phyloP scores from a whole-genome alignment of 352 stramenopile genomes.

The Globisporangium abappressorium region DNA sequence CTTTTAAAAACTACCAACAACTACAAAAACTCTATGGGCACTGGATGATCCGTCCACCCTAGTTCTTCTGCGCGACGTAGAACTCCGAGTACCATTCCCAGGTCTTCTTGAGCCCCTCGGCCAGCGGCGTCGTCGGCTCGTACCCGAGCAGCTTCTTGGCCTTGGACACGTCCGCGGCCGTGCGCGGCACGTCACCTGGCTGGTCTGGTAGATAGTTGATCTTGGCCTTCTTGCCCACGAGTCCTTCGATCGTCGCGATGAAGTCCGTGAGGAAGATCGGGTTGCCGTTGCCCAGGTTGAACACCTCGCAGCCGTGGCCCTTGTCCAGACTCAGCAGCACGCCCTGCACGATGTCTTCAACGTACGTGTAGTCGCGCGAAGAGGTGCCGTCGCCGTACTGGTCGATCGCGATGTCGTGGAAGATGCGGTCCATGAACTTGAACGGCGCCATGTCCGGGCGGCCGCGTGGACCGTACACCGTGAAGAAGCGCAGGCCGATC shows the following conservation, averaged over 20 bases:
- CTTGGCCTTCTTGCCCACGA: constrained; percentile 92
- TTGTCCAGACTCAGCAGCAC: constrained; percentile 81
- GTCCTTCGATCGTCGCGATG: constrained; percentile 93
- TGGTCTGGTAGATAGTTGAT: constrained; percentile 95
- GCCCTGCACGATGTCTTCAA: constrained; percentile 97
- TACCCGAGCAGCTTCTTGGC: constrained; percentile 94
- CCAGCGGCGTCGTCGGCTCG: constrained; percentile 90
- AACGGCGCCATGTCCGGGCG: constrained; percentile 77
- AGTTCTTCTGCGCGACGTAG: constrained; percentile 28
- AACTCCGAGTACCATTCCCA: constrained; percentile 92
- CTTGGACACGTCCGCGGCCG: constrained; percentile 96
- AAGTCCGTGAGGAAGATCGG: constrained; percentile 94
- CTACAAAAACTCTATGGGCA: background rate
- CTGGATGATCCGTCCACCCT: background rate
- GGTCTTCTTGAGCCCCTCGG: constrained; percentile 91
- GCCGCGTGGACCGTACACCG: constrained; percentile 95
- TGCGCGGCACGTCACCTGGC: constrained; percentile 95
- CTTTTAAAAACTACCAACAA: background rate
- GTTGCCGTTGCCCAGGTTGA: constrained; percentile 95
- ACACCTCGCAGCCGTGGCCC: constrained; percentile 91
- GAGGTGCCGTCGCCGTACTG: constrained; percentile 97
- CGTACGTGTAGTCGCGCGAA: constrained; percentile 98
- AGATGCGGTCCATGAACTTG: constrained; percentile 19
- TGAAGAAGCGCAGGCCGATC: constrained; percentile 98
- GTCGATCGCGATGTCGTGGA: constrained; percentile 89